phyloP scores from a whole-genome alignment of 768 basidiomycete genomes.

The Russula emetica region DNA sequence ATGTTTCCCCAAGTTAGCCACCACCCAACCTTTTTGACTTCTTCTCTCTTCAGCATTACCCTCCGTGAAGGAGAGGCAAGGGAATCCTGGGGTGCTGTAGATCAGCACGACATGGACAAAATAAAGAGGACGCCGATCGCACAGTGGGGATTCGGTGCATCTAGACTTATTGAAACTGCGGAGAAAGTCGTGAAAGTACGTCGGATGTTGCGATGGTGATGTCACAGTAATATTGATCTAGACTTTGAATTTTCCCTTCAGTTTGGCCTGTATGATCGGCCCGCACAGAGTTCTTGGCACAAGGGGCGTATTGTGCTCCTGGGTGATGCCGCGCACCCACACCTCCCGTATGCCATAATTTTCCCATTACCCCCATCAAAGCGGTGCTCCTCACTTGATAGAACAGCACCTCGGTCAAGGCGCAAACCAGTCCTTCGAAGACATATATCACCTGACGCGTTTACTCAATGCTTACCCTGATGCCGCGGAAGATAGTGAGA shows the following conservation, averaged over 20 bases:
- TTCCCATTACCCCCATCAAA: conserved; percentile 2
- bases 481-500: conserved; percentile 29
- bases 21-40: neutral
- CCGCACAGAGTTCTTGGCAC: conserved; percentile 41
- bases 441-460: conserved; percentile 37
- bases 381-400: neutral
- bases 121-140: conserved; percentile 30
- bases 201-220: neutral
- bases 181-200: conserved; percentile 34
- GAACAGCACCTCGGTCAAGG: conserved; percentile 46
- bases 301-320: conserved; percentile 41
- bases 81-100: conserved; percentile 43
- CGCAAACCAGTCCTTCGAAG: conserved; percentile 45
- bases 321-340: conserved; percentile 48
- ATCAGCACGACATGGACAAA: conserved; percentile 30
- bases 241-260: conserved; percentile 12
- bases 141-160: conserved; percentile 32
- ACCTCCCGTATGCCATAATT: conserved; percentile 37
- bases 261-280: conserved; percentile 45
- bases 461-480: conserved; percentile 34
- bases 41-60: conserved; percentile 32
- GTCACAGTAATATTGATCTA: neutral
- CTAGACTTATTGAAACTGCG: conserved; percentile 31
- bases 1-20: conserved; percentile 16
- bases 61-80: conserved; percentile 38